Conservation (phyloP, 1,284 basidiomycete species). For the Tilletia caries region DNA sequence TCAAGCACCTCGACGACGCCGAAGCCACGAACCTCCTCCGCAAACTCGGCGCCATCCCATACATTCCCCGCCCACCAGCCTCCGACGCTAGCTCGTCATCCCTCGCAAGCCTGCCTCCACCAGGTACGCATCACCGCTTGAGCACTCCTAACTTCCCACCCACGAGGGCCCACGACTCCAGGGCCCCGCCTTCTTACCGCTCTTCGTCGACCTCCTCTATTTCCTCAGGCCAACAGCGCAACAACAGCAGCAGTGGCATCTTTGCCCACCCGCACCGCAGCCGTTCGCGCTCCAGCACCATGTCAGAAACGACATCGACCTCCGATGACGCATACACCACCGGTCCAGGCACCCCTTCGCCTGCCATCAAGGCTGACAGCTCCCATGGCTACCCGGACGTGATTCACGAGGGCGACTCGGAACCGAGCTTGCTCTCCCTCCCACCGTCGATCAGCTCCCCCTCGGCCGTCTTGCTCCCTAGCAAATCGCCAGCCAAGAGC, state of each 20-base stretch:
- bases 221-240: conserved; percentile 4
- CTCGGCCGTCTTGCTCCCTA: background rate
- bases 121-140: background rate
- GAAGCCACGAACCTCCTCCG: background rate
- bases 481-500: background rate
- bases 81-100: conserved; percentile 10
- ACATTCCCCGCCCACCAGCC: background rate
- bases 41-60: background rate
- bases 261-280: background rate
- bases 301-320: conserved; percentile 6
- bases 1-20: no score
- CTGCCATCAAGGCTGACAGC: background rate
- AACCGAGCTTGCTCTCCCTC: conserved; percentile 6
- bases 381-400: background rate
- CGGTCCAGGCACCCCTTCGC: conserved; percentile 7
- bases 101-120: background rate
- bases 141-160: no score
- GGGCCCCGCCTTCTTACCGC: background rate
- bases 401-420: conserved; percentile 4
- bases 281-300: conserved; percentile 1
- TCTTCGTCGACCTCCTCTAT: conserved; percentile 2
- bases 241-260: background rate
- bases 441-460: conserved; percentile 8
- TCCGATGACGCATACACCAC: conserved; percentile 13
- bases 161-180: no score